A percentile compares a stretch with the other conserved stretches of the same genome.
Conservation (phyloP, 1,139 yeast species). For the Yamadazyma spencermartinsiae region DNA sequence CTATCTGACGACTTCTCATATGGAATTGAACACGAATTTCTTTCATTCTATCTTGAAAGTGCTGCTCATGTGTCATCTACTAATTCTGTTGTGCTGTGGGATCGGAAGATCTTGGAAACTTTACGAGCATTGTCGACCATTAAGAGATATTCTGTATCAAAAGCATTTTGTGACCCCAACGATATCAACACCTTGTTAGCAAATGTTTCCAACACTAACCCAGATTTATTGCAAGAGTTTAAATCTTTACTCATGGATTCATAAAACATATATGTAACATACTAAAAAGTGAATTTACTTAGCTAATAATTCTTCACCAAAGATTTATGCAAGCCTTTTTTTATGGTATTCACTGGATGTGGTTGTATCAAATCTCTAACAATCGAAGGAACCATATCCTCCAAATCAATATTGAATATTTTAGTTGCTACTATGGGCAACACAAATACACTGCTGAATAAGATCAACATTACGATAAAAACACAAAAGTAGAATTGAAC, state of each 20-base stretch:
- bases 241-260: conserved; percentile 5
- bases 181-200: conserved; percentile 14
- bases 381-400: conserved; percentile 35
- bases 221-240: conserved; percentile 7
- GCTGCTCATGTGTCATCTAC: conserved; percentile 24
- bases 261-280: conserved; percentile 1
- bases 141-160: conserved; percentile 27
- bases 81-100: conserved; percentile 21
- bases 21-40: conserved; percentile 60
- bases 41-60: conserved; percentile 55
- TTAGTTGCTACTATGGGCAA: conserved; percentile 40
- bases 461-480: conserved; percentile 34
- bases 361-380: conserved; percentile 45
- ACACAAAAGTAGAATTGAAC: conserved; percentile 39
- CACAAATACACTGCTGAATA: conserved; percentile 38
- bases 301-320: conserved; percentile 15
- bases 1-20: conserved; percentile 38
- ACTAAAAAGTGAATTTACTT: too few species aligned
- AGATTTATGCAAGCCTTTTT: conserved; percentile 40
- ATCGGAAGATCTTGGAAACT: conserved; percentile 15
- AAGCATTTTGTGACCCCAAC: conserved; percentile 20
- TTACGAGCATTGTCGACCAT: conserved; percentile 23
- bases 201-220: conserved; percentile 11
- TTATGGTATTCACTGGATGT: conserved; percentile 19
- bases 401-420: conserved; percentile 37